phyloP scores from a whole-genome alignment of 495 filamentous ascomycete genomes.

The Echria macrotheca region DNA sequence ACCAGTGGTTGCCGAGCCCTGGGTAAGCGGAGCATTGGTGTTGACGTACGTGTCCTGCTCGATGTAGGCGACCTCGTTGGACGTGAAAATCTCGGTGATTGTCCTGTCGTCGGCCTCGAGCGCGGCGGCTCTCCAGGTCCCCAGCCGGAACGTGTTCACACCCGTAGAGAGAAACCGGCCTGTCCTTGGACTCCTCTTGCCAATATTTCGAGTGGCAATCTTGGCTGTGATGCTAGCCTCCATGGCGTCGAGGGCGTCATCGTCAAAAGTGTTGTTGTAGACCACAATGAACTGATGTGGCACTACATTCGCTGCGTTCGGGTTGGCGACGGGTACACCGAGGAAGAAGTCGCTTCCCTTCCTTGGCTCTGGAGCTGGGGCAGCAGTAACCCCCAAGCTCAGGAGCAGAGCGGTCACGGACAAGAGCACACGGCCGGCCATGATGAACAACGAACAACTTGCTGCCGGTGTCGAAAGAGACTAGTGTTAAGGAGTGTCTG shows the following conservation, averaged over 20 bases:
- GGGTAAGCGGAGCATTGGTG: slow-evolving; percentile 26
- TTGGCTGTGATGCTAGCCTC: slow-evolving; percentile 34
- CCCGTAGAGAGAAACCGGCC: slow-evolving; percentile 37
- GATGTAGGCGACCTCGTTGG: slow-evolving; percentile 43
- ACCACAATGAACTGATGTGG: slow-evolving; percentile 47
- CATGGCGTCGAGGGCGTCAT: slow-evolving; percentile 36
- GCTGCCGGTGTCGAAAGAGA: slow-evolving; percentile 1
- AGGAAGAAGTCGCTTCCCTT: slow-evolving; percentile 26
- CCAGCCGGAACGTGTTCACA: slow-evolving; percentile 39
- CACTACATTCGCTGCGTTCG: slow-evolving; percentile 30
- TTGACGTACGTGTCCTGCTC: slow-evolving; percentile 42
- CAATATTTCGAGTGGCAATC: slow-evolving; percentile 45
- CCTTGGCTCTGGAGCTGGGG: slow-evolving; percentile 22
- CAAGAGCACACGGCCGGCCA: slow-evolving; percentile 25
- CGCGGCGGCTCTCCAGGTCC: slow-evolving; percentile 41
- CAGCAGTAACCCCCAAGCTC: slow-evolving; percentile 26
- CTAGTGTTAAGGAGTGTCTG: slow-evolving; percentile 1
- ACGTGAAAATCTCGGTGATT: slow-evolving; percentile 39
- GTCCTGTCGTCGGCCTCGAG: slow-evolving; percentile 44
- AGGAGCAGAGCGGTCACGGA: slow-evolving; percentile 30
- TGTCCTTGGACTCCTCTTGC: slow-evolving; percentile 31
- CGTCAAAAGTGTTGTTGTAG: slow-evolving; percentile 41
- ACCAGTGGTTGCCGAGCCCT: slow-evolving; percentile 37
- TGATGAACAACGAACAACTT: slow-evolving; percentile 6
- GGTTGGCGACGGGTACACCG: slow-evolving; percentile 42